phyloP scores from a whole-genome alignment of 2,329 filamentous ascomycete species.

The Trichoderma citrinoviride region DNA sequence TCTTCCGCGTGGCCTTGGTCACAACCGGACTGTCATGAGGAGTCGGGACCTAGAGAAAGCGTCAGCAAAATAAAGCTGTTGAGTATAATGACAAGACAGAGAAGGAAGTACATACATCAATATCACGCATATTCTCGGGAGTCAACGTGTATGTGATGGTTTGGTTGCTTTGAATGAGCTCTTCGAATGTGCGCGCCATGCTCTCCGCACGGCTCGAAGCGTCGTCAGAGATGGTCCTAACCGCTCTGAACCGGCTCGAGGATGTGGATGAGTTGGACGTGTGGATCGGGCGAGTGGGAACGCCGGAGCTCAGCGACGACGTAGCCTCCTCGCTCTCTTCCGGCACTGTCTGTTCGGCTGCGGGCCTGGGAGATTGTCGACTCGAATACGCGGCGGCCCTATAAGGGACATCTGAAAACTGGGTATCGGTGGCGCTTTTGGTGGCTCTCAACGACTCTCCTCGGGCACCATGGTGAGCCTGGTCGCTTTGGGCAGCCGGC shows the following conservation, averaged over 20 bases:
- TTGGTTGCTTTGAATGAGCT: slow-evolving; percentile 77
- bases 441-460: slow-evolving; percentile 36
- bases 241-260: slow-evolving; percentile 48
- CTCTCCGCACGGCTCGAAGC: slow-evolving; percentile 50
- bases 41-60: slow-evolving; percentile 36
- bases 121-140: slow-evolving; percentile 73
- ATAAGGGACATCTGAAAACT: slow-evolving; percentile 34
- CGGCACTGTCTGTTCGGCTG: slow-evolving; percentile 39
- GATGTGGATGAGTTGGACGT: slow-evolving; percentile 52
- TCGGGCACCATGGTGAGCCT: slow-evolving; percentile 33
- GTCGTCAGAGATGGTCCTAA: slow-evolving; percentile 56
- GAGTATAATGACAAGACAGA: neutral
- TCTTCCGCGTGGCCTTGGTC: slow-evolving; percentile 44
- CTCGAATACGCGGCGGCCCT: slow-evolving; percentile 31
- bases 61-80: slow-evolving; percentile 23
- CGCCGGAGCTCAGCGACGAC: slow-evolving; percentile 26
- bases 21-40: slow-evolving; percentile 44
- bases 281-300: slow-evolving; percentile 40
- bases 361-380: slow-evolving; percentile 32
- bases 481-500: slow-evolving; percentile 21
- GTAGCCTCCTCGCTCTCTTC: slow-evolving; percentile 36
- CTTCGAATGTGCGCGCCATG: slow-evolving; percentile 68
- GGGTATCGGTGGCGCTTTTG: slow-evolving; percentile 35
- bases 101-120: slow-evolving; percentile 56
- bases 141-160: slow-evolving; percentile 82